Base-by-base conservation (phyloP, 306 rosid species). In the Canavalia gladiata region DNA sequence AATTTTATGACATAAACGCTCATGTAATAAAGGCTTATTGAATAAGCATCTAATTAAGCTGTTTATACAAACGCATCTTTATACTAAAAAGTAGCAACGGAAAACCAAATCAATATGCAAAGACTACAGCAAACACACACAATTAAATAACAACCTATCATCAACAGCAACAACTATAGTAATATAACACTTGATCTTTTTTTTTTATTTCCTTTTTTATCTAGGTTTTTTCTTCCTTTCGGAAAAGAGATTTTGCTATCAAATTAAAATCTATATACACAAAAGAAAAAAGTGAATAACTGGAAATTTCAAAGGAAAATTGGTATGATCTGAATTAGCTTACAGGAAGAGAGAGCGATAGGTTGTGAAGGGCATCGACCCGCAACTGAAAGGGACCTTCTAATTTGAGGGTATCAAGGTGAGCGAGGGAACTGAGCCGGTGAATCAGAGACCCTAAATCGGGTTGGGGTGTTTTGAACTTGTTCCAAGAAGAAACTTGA, bases 311-410 rank as follows among this genome's bases (percentile, higher is more conserved):
- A 18, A 18, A 18, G 25, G 25, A 18, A 18, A 18, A 18, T 18
- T 18, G 25, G 25, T 18, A 18, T 18, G 25, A 18, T 18, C 25
- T 18, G 25, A 18, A 18, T 18, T 18, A 0, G 8, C 87, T 5
- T 91, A 95, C 97, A 52, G 97, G 94, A 76, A 95, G 86, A 6
- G 83, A 73, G 0, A 95, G 88, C 5, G 94, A 86, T 6, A 91
- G 83, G 6, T 47, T 31, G 31, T 89, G 91, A 69, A 9, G 39
- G 3, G 62, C 84, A 80, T 72, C 87, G 63, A 91, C 87, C 34
- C 77, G 68, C 39, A 95, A 81, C 55, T 91, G 92, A 81, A 95
- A 89, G 4, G 99, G 97, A 41, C 99, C 99, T 54, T 84, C 83
- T 79, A 91, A 80, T 83, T 85, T 87, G 84, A 95, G 85, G 1